Conservation (phyloP, 2,329 filamentous ascomycete species). For the Colletotrichum sp. region DNA sequence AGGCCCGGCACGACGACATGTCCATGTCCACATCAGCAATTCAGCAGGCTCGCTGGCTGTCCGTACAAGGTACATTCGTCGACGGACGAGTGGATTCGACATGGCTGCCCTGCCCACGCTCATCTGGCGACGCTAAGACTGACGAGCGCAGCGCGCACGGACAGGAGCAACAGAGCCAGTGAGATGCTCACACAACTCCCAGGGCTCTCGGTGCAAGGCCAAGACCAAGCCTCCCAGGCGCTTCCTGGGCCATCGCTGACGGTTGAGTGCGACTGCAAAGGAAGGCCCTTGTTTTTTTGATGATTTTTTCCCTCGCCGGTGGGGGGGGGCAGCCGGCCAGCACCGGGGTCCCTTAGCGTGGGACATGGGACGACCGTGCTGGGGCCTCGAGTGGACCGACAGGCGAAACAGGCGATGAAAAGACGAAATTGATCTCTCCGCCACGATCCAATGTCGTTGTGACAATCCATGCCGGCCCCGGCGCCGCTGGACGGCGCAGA, state of each 20-base stretch:
- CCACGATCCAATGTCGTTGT: constrained; percentile 16
- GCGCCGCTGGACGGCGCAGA: not conserved
- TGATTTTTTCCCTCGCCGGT: not conserved
- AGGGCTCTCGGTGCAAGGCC: not conserved
- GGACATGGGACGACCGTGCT: constrained; percentile 15
- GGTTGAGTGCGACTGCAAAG: not conserved
- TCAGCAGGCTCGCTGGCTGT: not conserved
- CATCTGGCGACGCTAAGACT: constrained; percentile 5
- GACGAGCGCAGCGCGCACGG: constrained; percentile 16
- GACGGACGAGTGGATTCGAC: not conserved
- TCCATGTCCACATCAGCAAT: not conserved
- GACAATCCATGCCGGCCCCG: constrained; percentile 11
- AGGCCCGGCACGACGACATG: not conserved
- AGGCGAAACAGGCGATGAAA: constrained; percentile 16
- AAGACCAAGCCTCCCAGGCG: not conserved
- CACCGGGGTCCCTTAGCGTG: constrained; percentile 1
- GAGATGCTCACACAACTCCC: not conserved
- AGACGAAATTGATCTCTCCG: constrained; percentile 20
- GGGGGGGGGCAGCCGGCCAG: not conserved
- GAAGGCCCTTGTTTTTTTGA: not conserved
- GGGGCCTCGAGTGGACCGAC: constrained; percentile 12
- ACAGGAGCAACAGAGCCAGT: constrained; percentile 5
- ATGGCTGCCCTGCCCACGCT: not conserved
- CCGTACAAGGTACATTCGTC: not conserved
- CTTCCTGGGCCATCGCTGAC: not conserved